Percentiles rank a stretch among this genome's conserved stretches.
Evolutionary conservation across 164 flowering plant genomes (phyloP).

Genomic region (Warburgia ugandensis): DNA sequence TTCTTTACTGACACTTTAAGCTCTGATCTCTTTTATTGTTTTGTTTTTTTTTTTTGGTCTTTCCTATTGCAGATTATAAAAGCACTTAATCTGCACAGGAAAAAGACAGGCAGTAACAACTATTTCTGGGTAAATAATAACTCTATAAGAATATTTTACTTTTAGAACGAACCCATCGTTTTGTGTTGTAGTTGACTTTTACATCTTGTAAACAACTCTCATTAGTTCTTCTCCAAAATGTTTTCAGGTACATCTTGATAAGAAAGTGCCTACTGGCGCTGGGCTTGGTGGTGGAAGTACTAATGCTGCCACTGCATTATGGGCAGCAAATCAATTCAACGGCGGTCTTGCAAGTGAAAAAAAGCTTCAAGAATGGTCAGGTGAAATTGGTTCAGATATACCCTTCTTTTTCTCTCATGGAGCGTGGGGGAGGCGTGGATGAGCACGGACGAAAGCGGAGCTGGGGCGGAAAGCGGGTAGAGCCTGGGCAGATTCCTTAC

Average conservation of each 20-base stretch:
- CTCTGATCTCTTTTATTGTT: too few species aligned
- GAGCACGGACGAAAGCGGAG: too few species aligned
- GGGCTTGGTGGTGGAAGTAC: conserved; percentile 99
- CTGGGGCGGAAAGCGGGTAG: too few species aligned
- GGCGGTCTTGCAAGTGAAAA: conserved; percentile 70
- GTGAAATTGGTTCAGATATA: conserved; percentile 94
- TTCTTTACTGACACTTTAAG: too few species aligned
- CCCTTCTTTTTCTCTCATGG: conserved; percentile 98
- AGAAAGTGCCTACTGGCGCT: conserved; percentile 95
- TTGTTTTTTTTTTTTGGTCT: too few species aligned
- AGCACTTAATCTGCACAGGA: conserved; percentile 85
- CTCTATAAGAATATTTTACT: background rate
- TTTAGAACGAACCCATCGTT: too few species aligned
- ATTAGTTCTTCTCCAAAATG: too few species aligned
- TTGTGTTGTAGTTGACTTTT: too few species aligned
- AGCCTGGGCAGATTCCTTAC: too few species aligned
- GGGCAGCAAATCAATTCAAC: conserved; percentile 97
- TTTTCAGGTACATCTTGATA: conserved; percentile 84
- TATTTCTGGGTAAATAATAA: conserved; percentile 66
- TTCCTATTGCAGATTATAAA: conserved; percentile 89
- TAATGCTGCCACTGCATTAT: conserved; percentile 96
- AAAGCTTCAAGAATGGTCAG: conserved; percentile 95
- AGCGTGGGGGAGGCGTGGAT: too few species aligned
- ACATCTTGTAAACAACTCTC: too few species aligned
- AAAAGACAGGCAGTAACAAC: conserved; percentile 71